These are phyloP conservation scores for Verticillium dahliae DNA, from an alignment of 2,329 filamentous ascomycete genomes.

Conservation along the genomic window DNA sequence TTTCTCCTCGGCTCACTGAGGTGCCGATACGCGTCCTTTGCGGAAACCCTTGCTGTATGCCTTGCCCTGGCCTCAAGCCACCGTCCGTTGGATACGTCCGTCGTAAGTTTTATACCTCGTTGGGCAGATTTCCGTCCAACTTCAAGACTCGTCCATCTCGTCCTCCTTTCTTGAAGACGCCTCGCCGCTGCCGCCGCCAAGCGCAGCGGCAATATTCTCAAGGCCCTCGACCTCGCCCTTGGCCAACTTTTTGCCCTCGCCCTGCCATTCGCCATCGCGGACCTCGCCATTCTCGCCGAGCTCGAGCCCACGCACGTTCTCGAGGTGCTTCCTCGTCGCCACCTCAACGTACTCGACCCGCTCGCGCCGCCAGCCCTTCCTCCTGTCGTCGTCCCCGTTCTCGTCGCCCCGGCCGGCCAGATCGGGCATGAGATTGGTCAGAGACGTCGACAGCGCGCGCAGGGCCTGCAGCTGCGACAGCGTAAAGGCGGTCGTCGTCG, in stretches of 20 bases:
- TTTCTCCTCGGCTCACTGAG: too few species aligned
- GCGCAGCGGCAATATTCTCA: constrained; percentile 27
- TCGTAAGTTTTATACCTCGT: background rate
- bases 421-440: constrained; percentile 61
- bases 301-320: constrained; percentile 62
- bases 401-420: constrained; percentile 27
- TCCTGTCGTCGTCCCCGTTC: constrained; percentile 18
- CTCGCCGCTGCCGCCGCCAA: background rate
- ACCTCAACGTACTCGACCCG: constrained; percentile 78
- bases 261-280: constrained; percentile 59
- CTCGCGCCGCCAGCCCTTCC: constrained; percentile 59
- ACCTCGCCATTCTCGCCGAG: constrained; percentile 55
- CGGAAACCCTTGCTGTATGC: background rate
- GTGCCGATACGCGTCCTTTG: too few species aligned
- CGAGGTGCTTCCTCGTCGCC: constrained; percentile 70
- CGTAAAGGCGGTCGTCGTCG: constrained; percentile 70
- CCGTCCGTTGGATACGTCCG: background rate
- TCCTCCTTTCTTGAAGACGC: constrained; percentile 9
- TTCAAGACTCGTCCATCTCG: constrained; percentile 21
- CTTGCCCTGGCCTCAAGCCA: too few species aligned
- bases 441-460: constrained; percentile 52
- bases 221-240: constrained; percentile 51
- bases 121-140: background rate
- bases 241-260: constrained; percentile 40
- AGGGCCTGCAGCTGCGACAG: constrained; percentile 78